Conservation (phyloP, 805 yeast species). For the Dipodascus albidus region DNA sequence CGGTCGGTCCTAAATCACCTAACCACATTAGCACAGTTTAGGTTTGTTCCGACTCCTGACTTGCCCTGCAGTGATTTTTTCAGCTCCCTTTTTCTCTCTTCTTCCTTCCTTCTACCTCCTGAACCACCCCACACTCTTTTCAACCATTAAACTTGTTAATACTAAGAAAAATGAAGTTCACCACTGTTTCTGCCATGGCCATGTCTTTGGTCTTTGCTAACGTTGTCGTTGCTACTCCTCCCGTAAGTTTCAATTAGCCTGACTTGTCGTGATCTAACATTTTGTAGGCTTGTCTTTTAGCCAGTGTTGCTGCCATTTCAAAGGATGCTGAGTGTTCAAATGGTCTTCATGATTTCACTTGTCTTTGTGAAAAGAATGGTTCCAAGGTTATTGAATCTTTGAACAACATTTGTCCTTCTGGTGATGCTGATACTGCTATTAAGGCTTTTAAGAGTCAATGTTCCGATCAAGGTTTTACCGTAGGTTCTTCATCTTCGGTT, state of each 20-base stretch:
- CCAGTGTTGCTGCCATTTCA: constrained; percentile 70
- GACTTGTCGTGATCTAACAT: neutral
- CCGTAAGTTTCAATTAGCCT: neutral
- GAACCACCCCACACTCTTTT: neutral
- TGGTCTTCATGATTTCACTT: constrained; percentile 50
- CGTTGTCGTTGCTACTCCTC: constrained; percentile 1
- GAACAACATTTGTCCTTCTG: constrained; percentile 56
- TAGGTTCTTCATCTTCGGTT: neutral
- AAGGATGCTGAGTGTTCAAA: constrained; percentile 38
- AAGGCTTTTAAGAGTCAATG: constrained; percentile 35
- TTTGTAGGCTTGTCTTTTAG: constrained; percentile 61
- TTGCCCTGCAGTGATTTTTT: neutral
- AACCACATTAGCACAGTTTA: too few relatives aligned
- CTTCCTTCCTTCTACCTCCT: neutral
- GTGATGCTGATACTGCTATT: constrained; percentile 45
- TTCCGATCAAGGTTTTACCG: neutral
- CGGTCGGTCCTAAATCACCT: too few relatives aligned
- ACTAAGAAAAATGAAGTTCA: neutral
- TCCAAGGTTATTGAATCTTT: constrained; percentile 50
- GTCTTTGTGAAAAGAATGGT: constrained; percentile 55
- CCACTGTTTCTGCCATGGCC: neutral
- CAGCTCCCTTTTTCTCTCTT: neutral
- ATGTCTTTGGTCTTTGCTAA: neutral
- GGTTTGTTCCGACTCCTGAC: too few relatives aligned
- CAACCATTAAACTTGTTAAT: too few relatives aligned